Evolutionary conservation across 2,329 filamentous ascomycete genomes (phyloP).

Genomic region (Purpureocillium takamizusanense): DNA sequence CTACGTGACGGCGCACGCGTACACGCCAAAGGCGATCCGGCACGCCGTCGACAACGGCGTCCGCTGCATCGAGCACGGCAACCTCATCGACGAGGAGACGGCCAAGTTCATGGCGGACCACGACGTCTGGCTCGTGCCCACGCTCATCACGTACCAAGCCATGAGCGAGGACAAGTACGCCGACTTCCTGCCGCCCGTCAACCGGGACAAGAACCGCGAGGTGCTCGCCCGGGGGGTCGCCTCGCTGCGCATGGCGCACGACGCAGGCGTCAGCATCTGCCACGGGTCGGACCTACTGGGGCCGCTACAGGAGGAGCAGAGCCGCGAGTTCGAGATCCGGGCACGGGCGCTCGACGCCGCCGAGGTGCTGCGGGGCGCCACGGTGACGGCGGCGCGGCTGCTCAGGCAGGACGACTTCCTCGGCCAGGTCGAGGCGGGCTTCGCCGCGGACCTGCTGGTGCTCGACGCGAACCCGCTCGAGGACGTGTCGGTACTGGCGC

Average conservation of each 20-base stretch:
- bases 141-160: slow-evolving; percentile 40
- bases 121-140: slow-evolving; percentile 42
- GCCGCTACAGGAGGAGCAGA: slow-evolving; percentile 19
- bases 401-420: slow-evolving; percentile 34
- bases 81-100: slow-evolving; percentile 31
- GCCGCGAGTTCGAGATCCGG: slow-evolving; percentile 21
- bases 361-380: slow-evolving; percentile 19
- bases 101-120: slow-evolving; percentile 40
- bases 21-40: slow-evolving; percentile 43
- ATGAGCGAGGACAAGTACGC: slow-evolving; percentile 34
- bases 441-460: slow-evolving; percentile 43
- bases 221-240: slow-evolving; percentile 37
- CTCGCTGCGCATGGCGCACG: slow-evolving; percentile 36
- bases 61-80: slow-evolving; percentile 40
- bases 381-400: slow-evolving; percentile 40
- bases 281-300: slow-evolving; percentile 36
- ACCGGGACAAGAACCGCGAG: slow-evolving; percentile 38
- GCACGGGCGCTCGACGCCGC: slow-evolving; percentile 11
- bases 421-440: slow-evolving; percentile 40
- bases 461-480: slow-evolving; percentile 43
- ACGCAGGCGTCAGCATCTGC: slow-evolving; percentile 45
- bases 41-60: slow-evolving; percentile 48
- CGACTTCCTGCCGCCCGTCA: slow-evolving; percentile 32
- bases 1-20: slow-evolving; percentile 49
- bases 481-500: slow-evolving; percentile 41